phyloP scores from a whole-genome alignment of 2,329 filamentous ascomycete genomes.

The Cryphonectria radicalis region DNA sequence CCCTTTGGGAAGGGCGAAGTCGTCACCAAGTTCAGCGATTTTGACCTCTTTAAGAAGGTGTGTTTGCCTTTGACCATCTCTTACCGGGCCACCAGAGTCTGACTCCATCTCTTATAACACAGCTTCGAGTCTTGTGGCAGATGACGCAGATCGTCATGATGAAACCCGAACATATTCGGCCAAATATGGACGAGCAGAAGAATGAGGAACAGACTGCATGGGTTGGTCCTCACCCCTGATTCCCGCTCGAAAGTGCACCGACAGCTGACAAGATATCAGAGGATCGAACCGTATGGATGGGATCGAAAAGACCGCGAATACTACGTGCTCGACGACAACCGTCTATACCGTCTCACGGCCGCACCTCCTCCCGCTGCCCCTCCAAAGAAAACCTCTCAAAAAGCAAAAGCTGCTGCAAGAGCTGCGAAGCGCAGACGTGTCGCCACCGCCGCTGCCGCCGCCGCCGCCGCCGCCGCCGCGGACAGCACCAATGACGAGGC shows the following conservation, averaged over 20 bases:
- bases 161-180: constrained; percentile 84
- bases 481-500: constrained; percentile 37
- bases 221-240: constrained; percentile 62
- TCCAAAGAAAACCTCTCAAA: constrained; percentile 68
- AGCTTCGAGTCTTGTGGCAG: constrained; percentile 82
- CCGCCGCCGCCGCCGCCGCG: constrained; percentile 28
- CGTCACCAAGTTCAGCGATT: constrained; percentile 75
- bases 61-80: constrained; percentile 20
- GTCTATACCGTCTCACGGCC: constrained; percentile 87
- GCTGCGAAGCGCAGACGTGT: constrained; percentile 74
- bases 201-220: constrained; percentile 82
- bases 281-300: constrained; percentile 85
- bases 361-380: constrained; percentile 62
- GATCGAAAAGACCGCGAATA: constrained; percentile 86
- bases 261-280: constrained; percentile 47
- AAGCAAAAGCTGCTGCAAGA: constrained; percentile 64
- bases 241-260: constrained; percentile 23
- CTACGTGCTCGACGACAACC: constrained; percentile 90
- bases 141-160: constrained; percentile 88
- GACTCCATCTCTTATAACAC: constrained; percentile 5
- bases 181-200: constrained; percentile 81
- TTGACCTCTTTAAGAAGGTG: constrained; percentile 82
- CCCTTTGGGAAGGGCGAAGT: constrained; percentile 81
- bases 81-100: not conserved
- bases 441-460: constrained; percentile 52